Evolutionary conservation across 2,329 filamentous ascomycete species (phyloP).

Genomic region (Pseudopithomyces maydicus): DNA sequence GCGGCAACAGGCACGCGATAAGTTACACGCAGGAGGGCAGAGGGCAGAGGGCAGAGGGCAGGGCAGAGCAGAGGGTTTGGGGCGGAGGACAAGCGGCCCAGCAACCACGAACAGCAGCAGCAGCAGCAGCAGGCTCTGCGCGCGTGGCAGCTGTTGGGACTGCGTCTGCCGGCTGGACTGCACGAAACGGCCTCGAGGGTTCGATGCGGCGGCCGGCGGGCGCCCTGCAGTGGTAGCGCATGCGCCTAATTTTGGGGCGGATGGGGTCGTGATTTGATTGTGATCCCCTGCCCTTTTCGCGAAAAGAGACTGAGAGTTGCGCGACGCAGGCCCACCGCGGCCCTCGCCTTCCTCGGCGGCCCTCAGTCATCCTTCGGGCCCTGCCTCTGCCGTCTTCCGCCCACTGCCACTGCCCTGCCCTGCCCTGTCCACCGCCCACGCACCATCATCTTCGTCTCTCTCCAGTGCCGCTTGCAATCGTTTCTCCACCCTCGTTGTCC

Average conservation of each 20-base stretch:
- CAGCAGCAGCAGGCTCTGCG: background rate
- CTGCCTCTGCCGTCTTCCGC: too few species aligned
- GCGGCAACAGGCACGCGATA: background rate
- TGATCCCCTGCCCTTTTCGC: background rate
- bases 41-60: too few species aligned
- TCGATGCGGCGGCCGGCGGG: background rate
- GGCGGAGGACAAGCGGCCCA: too few species aligned
- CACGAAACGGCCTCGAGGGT: background rate
- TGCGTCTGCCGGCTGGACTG: background rate
- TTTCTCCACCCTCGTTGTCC: constrained; percentile 7
- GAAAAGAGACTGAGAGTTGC: background rate
- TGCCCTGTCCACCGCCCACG: background rate
- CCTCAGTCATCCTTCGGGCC: constrained; percentile 13
- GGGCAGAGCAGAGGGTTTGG: too few species aligned
- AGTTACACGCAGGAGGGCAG: background rate
- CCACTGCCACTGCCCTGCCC: background rate
- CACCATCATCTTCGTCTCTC: background rate
- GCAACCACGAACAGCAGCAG: too few species aligned
- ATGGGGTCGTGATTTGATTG: background rate
- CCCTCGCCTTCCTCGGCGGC: constrained; percentile 8
- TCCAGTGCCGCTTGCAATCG: constrained; percentile 6
- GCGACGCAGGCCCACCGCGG: background rate
- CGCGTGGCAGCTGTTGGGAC: background rate
- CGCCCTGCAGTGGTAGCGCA: background rate
- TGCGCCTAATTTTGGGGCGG: constrained; percentile 1